These are phyloP conservation scores for Chrysosporium keratinophilum DNA, from an alignment of 2,329 filamentous ascomycete species.

Conservation along the genomic window DNA sequence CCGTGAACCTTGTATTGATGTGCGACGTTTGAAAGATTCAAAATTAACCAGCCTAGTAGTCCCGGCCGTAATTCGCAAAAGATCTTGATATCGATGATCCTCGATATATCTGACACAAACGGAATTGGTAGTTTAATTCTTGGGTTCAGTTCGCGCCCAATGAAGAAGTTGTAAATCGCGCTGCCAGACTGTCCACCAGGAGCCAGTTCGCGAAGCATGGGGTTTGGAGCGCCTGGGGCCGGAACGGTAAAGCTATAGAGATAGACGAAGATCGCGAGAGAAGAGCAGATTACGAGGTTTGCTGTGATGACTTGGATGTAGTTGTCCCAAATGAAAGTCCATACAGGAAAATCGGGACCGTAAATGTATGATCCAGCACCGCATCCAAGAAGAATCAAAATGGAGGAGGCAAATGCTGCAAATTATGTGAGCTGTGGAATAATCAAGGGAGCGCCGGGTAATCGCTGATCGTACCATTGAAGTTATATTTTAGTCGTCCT, in stretches of 20 bases:
- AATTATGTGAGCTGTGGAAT: slow-evolving; percentile 16
- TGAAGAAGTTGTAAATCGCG: slow-evolving; percentile 88
- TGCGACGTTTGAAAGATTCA: slow-evolving; percentile 74
- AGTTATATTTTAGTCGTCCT: slow-evolving; percentile 68
- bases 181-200: slow-evolving; percentile 74
- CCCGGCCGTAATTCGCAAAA: slow-evolving; percentile 88
- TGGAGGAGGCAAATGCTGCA: slow-evolving; percentile 62
- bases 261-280: slow-evolving; percentile 69
- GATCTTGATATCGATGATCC: slow-evolving; percentile 75
- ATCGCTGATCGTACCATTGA: slow-evolving; percentile 50
- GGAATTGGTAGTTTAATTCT: slow-evolving; percentile 58
- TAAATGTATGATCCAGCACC: slow-evolving; percentile 64
- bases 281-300: slow-evolving; percentile 66
- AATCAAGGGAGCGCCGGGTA: background rate
- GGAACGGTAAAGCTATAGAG: slow-evolving; percentile 71
- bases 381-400: slow-evolving; percentile 59
- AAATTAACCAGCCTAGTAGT: slow-evolving; percentile 75
- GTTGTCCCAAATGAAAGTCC: slow-evolving; percentile 89
- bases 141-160: slow-evolving; percentile 88
- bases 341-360: slow-evolving; percentile 73
- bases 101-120: slow-evolving; percentile 50
- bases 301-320: slow-evolving; percentile 76
- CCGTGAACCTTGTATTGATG: slow-evolving; percentile 76
- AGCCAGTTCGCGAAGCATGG: slow-evolving; percentile 64
- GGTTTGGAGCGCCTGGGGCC: slow-evolving; percentile 49